Base-by-base conservation (phyloP, 352 stramenopile species). In the Globisporangium perplexum region DNA sequence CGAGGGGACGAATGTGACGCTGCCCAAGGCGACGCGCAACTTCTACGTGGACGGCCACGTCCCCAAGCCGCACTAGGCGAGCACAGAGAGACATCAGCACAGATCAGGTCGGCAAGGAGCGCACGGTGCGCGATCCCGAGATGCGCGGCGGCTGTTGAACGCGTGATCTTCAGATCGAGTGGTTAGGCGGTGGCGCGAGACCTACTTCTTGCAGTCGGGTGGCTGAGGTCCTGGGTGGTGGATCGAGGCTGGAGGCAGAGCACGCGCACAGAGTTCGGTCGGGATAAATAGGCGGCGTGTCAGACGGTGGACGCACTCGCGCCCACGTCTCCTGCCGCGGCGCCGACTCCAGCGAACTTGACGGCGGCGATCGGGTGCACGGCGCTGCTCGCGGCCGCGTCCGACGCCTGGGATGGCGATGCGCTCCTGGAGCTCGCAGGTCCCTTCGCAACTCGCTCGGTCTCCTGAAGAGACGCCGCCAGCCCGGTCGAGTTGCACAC, bases 41-140 rank as follows among this genome's bases (percentile, higher is more conserved):
- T 99, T 99, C 65, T 99, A 99, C 79, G 96, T 99, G 18, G 97
- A 99, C 74, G 95, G 96, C 33, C 96, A 99, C 68, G 95, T 98
- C 46, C 96, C 96, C 7, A 96, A 98, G 62, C 96, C 96, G 7
- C 96, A 99, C 66, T 99, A 89, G 54, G 39, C 24, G 20, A 18
- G n/a, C 24, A 17, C 45, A 33, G 42, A 30, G 28, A 28, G 15
- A 22, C 28, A 28, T 7, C 14, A n/a, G 6, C n/a, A n/a, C n/a
- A n/a, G n/a, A n/a, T n/a, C n/a, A n/a, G n/a, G n/a, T n/a, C n/a
- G n/a, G n/a, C n/a, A n/a, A n/a, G n/a, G n/a, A n/a, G n/a, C n/a
- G n/a, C n/a, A n/a, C n/a, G n/a, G n/a, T n/a, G n/a, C n/a, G n/a
- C n/a, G n/a, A n/a, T n/a, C n/a, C n/a, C n/a, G n/a, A n/a, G n/a